These are phyloP conservation scores for Cunninghamia lanceolata DNA, from an alignment of 75 land plant genomes.

Conservation along the genomic window DNA sequence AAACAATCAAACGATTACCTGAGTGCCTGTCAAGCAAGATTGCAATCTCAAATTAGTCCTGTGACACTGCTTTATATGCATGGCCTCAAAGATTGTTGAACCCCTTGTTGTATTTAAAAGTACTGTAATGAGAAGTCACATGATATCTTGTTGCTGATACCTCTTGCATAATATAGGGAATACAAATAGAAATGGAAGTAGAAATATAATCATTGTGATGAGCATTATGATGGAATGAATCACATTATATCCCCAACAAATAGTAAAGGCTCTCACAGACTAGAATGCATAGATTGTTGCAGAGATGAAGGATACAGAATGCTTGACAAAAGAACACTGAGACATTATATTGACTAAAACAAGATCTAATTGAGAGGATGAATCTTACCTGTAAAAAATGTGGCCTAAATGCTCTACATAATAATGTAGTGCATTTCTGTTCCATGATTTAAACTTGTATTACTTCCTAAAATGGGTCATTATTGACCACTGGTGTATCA, in stretches of 20 bases:
- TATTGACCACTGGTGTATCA: no score
- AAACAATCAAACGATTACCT: constrained; percentile 18
- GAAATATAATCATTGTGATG: background rate
- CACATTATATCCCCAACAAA: no score
- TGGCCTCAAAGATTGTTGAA: constrained; percentile 60
- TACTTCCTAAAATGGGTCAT: no score
- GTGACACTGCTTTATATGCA: constrained; percentile 40
- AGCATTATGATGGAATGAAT: background rate
- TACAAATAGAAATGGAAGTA: background rate
- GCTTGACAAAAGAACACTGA: background rate
- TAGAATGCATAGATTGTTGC: background rate
- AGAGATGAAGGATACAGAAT: background rate
- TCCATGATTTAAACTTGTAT: no score
- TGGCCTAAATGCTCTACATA: no score
- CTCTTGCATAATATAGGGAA: background rate
- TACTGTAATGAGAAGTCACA: constrained; percentile 30
- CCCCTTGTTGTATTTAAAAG: constrained; percentile 37
- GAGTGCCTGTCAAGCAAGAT: constrained; percentile 68
- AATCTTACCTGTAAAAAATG: no score
- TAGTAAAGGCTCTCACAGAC: background rate
- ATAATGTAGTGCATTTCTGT: no score
- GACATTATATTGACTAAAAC: no score
- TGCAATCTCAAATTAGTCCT: constrained; percentile 33
- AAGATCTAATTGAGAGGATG: no score
- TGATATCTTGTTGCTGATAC: background rate